A percentile compares a stretch with the other conserved stretches of the same genome.
Evolutionary conservation across 768 basidiomycete genomes (phyloP).

Genomic region (Lactifluus pinguis): DNA sequence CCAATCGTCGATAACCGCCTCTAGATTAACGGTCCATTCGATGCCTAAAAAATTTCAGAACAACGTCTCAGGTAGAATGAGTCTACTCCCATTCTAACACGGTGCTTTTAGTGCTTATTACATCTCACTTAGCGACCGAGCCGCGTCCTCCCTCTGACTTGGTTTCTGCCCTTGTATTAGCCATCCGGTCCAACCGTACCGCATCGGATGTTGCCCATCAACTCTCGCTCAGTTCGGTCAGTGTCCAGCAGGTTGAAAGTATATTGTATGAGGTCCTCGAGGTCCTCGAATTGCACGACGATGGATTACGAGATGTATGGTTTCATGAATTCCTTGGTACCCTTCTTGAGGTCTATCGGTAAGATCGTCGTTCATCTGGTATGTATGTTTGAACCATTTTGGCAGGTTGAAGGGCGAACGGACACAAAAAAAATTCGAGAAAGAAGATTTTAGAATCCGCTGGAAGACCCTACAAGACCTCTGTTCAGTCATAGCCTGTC

Average conservation of each 20-base stretch:
- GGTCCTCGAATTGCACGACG: conserved; percentile 37
- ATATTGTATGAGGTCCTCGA: conserved; percentile 39
- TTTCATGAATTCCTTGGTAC: conserved; percentile 46
- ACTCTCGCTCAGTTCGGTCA: conserved; percentile 36
- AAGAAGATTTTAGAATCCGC: conserved; percentile 35
- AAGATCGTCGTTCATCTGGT: conserved; percentile 3
- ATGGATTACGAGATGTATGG: conserved; percentile 33
- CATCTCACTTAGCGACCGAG: background rate
- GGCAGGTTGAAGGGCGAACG: conserved; percentile 28
- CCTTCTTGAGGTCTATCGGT: conserved; percentile 33
- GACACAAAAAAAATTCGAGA: conserved; percentile 29
- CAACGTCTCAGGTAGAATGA: conserved; percentile 13
- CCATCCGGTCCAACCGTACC: conserved; percentile 44
- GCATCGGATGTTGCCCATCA: conserved; percentile 52
- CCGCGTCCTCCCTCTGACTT: conserved; percentile 16
- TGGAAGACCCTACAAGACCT: conserved; percentile 60
- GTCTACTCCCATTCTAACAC: background rate
- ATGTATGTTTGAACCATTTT: background rate
- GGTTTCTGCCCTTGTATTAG: conserved; percentile 25
- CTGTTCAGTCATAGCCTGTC: conserved; percentile 51
- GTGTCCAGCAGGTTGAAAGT: conserved; percentile 36
- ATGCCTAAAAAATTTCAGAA: conserved; percentile 1
- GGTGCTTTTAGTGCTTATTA: background rate
- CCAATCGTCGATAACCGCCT: conserved; percentile 5
- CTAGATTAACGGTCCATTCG: conserved; percentile 13